These are phyloP conservation scores for Firmiana major DNA, from an alignment of 345 rosid genomes.

Conservation along the genomic window DNA sequence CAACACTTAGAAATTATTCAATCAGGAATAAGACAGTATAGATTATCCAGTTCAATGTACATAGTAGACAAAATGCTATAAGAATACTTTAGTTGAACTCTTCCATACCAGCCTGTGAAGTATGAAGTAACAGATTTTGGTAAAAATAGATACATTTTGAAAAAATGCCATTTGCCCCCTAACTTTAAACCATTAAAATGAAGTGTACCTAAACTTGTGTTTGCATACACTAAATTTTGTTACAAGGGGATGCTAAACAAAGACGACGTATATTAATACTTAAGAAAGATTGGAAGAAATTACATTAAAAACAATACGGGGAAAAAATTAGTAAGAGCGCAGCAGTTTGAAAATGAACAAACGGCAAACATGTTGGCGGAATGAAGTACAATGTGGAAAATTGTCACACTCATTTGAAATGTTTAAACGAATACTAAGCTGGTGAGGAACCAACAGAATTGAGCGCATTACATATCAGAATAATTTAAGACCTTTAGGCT, in stretches of 20 bases:
- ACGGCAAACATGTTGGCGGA: not conserved
- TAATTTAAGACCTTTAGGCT: not conserved
- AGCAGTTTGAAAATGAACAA: not conserved
- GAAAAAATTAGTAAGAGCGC: slow-evolving; percentile 6
- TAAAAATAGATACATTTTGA: not conserved
- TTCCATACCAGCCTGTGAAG: not conserved
- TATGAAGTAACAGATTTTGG: not conserved
- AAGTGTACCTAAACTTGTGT: not conserved
- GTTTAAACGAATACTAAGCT: not conserved
- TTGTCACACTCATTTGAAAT: not conserved
- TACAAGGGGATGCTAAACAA: not conserved
- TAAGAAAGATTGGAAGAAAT: not conserved
- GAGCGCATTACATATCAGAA: not conserved
- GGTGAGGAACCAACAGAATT: not conserved
- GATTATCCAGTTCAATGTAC: not conserved
- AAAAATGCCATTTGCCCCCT: not conserved
- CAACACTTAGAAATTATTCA: slow-evolving; percentile 13
- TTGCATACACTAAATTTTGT: not conserved
- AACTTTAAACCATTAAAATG: not conserved
- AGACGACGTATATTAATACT: not conserved
- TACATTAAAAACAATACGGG: not conserved
- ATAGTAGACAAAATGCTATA: not conserved
- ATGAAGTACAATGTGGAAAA: not conserved
- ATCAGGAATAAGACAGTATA: slow-evolving; percentile 1
- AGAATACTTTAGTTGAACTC: slow-evolving; percentile 2